These are phyloP conservation scores for Tetraselmis striata DNA, from an alignment of 139 green algal genomes.

Conservation along the genomic window DNA sequence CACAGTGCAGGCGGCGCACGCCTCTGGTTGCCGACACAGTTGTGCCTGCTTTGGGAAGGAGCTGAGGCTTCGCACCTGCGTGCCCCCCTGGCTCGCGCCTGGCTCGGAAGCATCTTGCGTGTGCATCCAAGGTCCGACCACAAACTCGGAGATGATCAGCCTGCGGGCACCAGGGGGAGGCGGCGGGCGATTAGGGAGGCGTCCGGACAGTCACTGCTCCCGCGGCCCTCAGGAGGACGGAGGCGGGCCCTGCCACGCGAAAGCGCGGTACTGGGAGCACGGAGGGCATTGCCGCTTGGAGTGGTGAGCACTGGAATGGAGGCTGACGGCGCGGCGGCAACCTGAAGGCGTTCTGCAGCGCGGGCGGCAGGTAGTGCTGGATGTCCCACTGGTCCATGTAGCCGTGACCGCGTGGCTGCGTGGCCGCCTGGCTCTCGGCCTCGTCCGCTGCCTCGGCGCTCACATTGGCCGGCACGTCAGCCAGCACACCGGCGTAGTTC, in stretches of 20 bases:
- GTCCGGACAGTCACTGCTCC: too few species aligned
- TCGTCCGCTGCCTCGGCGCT: slow-evolving; percentile 8
- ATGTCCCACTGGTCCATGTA: slow-evolving; percentile 46
- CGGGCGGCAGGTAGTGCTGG: slow-evolving; percentile 64
- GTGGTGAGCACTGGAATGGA: too few species aligned
- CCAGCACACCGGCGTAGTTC: slow-evolving; percentile 70
- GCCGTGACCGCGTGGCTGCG: too few species aligned
- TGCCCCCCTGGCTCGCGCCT: slow-evolving; percentile 21
- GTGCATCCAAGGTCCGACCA: not conserved
- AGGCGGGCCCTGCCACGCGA: too few species aligned
- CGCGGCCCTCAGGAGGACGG: too few species aligned
- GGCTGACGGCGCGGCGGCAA: too few species aligned
- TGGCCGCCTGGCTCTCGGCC: slow-evolving; percentile 11
- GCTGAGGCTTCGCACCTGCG: slow-evolving; percentile 36
- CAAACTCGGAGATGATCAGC: not conserved
- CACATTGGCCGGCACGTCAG: slow-evolving; percentile 20
- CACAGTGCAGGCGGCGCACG: too few species aligned
- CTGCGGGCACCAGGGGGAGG: too few species aligned
- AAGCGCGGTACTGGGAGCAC: too few species aligned
- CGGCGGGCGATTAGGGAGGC: not conserved
- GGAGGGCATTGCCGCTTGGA: too few species aligned
- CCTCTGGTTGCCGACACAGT: too few species aligned
- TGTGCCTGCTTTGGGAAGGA: too few species aligned
- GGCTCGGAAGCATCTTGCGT: not conserved
- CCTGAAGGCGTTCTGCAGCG: slow-evolving; percentile 53